Conservation (phyloP, 352 stramenopile species). For the Poterioochromonas sp. region DNA sequence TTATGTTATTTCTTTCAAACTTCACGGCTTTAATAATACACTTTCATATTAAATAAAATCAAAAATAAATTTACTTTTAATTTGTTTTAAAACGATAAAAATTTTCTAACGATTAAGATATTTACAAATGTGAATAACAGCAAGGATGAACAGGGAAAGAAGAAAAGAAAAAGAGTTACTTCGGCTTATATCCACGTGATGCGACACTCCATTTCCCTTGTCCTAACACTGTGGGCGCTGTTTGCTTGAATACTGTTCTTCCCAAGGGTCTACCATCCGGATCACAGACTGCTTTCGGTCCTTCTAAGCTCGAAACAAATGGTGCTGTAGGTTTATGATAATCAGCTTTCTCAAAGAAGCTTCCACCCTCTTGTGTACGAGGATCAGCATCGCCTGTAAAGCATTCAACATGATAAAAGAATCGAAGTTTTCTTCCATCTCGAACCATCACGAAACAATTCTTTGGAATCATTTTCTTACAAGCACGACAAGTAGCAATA, state of each 20-base stretch:
- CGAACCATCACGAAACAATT: conserved; percentile 11
- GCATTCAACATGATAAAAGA: conserved; percentile 35
- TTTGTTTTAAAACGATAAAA: no score
- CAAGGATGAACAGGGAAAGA: no score
- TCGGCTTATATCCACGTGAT: conserved; percentile 20
- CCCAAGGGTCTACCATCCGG: conserved; percentile 22
- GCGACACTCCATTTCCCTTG: conserved; percentile 31
- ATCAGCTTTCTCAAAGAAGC: neutral
- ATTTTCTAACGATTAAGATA: no score
- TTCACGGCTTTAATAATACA: no score
- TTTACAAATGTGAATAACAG: no score
- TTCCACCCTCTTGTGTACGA: conserved; percentile 6
- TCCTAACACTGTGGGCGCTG: neutral
- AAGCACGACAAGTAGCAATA: conserved; percentile 32
- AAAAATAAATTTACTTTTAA: no score
- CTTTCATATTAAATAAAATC: no score
- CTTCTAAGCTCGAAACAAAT: conserved; percentile 18
- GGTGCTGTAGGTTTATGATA: conserved; percentile 34
- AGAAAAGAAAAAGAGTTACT: no score
- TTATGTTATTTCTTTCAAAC: no score
- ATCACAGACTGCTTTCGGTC: conserved; percentile 7
- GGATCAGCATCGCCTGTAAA: conserved; percentile 36
- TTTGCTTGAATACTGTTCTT: conserved; percentile 27
- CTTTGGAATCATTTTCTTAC: conserved; percentile 24
- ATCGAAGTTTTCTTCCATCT: conserved; percentile 35